phyloP scores from a whole-genome alignment of 495 filamentous ascomycete genomes.

The Trichoderma virens region DNA sequence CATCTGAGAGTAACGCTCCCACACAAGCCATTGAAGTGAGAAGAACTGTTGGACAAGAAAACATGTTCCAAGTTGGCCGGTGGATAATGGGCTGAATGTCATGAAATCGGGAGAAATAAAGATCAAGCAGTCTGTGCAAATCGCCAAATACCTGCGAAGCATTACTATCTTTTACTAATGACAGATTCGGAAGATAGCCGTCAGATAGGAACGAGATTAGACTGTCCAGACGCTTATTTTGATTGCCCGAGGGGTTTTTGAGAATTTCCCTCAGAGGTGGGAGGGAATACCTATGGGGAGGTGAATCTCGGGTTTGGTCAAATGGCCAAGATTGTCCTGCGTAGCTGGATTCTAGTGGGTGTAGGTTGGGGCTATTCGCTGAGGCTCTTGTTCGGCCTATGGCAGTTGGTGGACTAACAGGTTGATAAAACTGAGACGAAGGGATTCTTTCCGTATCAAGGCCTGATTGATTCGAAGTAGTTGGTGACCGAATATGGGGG shows the following conservation, averaged over 20 bases:
- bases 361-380: neutral
- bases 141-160: neutral
- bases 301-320: neutral
- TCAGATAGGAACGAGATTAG: constrained; percentile 7
- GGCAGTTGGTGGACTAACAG: no score
- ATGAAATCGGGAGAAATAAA: constrained; percentile 28
- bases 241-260: neutral
- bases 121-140: constrained; percentile 20
- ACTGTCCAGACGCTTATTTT: neutral
- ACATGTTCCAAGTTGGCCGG: constrained; percentile 22
- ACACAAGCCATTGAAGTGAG: constrained; percentile 27
- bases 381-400: no score
- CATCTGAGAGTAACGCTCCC: constrained; percentile 24
- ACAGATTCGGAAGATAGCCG: neutral
- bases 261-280: constrained; percentile 1
- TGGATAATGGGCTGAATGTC: constrained; percentile 27
- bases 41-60: constrained; percentile 22
- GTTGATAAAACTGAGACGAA: no score
- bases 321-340: neutral
- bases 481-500: neutral
- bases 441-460: no score
- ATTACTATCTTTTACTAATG: neutral
- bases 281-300: neutral
- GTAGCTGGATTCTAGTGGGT: neutral
- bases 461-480: no score